Conservation (phyloP, 768 basidiomycete genomes). For the Tylopilus sp. region DNA sequence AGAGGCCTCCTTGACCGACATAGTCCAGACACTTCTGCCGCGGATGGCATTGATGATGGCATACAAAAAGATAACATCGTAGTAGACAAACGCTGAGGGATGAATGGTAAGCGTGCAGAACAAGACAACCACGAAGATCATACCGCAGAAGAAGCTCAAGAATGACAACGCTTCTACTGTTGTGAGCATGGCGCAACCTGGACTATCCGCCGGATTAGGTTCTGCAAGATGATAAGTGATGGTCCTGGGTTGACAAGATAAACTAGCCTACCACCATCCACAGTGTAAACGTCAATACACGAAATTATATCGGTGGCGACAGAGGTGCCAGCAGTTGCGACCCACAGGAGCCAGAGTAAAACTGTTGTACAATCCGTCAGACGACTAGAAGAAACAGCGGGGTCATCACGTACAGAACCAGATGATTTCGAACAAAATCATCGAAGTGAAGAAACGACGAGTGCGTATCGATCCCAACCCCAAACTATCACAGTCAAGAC, state of each 20-base stretch:
- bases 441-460: conserved; percentile 17
- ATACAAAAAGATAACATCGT: conserved; percentile 18
- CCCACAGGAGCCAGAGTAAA: conserved; percentile 24
- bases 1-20: conserved; percentile 21
- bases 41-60: conserved; percentile 21
- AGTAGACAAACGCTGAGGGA: conserved; percentile 24
- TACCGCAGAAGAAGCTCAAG: conserved; percentile 24
- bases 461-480: conserved; percentile 9
- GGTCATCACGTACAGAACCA: conserved; percentile 23
- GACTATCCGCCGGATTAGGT: background rate
- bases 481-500: conserved; percentile 12
- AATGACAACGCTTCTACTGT: conserved; percentile 22
- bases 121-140: background rate
- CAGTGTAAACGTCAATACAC: too few relatives aligned
- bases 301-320: conserved; percentile 8
- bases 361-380: conserved; percentile 11
- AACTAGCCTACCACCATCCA: conserved; percentile 2
- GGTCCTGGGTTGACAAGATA: background rate
- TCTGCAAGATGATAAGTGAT: conserved; percentile 4
- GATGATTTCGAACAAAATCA: conserved; percentile 22
- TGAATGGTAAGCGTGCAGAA: background rate
- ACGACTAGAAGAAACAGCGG: background rate
- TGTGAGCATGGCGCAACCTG: conserved; percentile 18
- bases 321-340: conserved; percentile 11
- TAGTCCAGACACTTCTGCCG: conserved; percentile 23